phyloP scores from a whole-genome alignment of 768 basidiomycete species.

The Sporobolomyces roseus region DNA sequence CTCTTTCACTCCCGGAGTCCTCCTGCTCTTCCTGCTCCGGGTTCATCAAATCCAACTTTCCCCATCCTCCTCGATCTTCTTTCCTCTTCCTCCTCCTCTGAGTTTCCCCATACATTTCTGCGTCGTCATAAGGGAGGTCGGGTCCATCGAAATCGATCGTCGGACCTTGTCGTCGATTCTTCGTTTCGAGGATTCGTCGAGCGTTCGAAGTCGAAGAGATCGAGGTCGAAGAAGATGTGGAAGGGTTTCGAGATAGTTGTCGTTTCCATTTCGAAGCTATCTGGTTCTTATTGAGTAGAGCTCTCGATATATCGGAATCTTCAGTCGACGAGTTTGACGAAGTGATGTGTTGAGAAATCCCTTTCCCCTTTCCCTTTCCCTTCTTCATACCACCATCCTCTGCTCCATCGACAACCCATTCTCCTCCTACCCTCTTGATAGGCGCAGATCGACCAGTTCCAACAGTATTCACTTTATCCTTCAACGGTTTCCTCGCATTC shows the following conservation, averaged over 20 bases:
- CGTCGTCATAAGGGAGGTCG: not conserved
- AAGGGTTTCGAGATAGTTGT: not conserved
- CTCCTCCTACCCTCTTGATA: too few relatives aligned
- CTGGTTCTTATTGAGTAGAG: too few relatives aligned
- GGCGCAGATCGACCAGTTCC: not conserved
- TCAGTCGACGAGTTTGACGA: too few relatives aligned
- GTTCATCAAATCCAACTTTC: slow-evolving; percentile 10
- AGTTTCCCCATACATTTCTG: not conserved
- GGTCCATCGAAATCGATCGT: not conserved
- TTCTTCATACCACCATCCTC: too few relatives aligned
- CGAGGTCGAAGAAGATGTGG: not conserved
- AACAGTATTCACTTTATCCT: not conserved
- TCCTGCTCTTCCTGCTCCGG: not conserved
- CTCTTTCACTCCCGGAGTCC: not conserved
- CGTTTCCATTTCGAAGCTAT: not conserved
- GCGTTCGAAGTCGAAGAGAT: not conserved
- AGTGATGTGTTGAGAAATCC: too few relatives aligned
- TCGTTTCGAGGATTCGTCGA: not conserved
- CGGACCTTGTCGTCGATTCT: not conserved
- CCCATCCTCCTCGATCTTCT: slow-evolving; percentile 7
- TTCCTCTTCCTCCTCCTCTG: slow-evolving; percentile 10
- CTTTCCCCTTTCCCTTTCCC: too few relatives aligned
- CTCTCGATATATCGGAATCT: too few relatives aligned
- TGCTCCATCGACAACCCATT: too few relatives aligned
- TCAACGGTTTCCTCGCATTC: not conserved